Evolutionary conservation across 1,284 basidiomycete species (phyloP).

Genomic region (Hortiboletus rubellus): DNA sequence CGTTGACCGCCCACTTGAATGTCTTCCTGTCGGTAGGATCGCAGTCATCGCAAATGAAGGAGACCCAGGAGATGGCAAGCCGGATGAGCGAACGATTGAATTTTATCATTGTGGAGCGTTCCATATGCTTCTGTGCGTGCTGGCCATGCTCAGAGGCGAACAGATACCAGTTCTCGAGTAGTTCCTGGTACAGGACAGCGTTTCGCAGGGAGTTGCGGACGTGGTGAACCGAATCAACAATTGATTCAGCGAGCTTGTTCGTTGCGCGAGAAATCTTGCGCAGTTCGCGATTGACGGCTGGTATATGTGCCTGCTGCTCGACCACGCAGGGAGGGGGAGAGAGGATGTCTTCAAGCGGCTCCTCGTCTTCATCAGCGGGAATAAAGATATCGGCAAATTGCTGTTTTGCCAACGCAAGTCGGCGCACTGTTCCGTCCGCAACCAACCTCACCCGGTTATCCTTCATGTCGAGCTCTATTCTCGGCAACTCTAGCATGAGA

Average conservation of each 20-base stretch:
- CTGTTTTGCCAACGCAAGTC: slow-evolving; percentile 78
- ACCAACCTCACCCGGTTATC: slow-evolving; percentile 84
- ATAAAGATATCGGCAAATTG: slow-evolving; percentile 72
- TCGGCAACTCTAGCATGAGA: slow-evolving; percentile 67
- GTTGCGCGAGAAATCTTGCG: slow-evolving; percentile 89
- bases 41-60: slow-evolving; percentile 98
- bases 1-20: slow-evolving; percentile 98
- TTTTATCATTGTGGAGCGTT: slow-evolving; percentile 64
- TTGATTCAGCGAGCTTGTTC: slow-evolving; percentile 89
- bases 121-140: slow-evolving; percentile 87
- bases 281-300: slow-evolving; percentile 85
- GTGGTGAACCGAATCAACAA: slow-evolving; percentile 87
- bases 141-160: slow-evolving; percentile 96
- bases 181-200: slow-evolving; percentile 74
- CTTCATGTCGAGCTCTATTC: slow-evolving; percentile 75
- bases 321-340: slow-evolving; percentile 61
- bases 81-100: slow-evolving; percentile 85
- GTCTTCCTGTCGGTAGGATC: slow-evolving; percentile 95
- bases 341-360: slow-evolving; percentile 44
- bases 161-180: slow-evolving; percentile 94
- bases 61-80: slow-evolving; percentile 94
- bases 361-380: slow-evolving; percentile 59
- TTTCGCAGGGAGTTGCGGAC: slow-evolving; percentile 71
- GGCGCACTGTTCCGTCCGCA: slow-evolving; percentile 82
- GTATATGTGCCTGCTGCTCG: slow-evolving; percentile 92